phyloP scores from a whole-genome alignment of 2,329 filamentous ascomycete species.

The Chaetomium olivaceum region DNA sequence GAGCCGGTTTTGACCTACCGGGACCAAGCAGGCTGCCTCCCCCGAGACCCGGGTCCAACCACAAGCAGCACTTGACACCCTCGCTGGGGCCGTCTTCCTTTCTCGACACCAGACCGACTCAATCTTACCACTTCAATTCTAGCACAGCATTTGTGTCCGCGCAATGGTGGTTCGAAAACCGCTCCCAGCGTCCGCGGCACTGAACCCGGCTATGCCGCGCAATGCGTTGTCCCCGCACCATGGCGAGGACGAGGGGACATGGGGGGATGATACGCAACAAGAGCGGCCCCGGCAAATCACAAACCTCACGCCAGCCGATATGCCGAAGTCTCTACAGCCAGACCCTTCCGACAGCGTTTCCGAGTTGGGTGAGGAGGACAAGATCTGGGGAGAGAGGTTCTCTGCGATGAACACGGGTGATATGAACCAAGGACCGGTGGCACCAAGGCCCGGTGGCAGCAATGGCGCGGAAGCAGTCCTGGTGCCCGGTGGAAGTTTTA shows the following conservation, averaged over 20 bases:
- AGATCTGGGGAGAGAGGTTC: constrained; percentile 39
- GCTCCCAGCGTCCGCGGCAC: constrained; percentile 35
- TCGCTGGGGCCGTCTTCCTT: neutral
- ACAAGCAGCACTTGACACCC: neutral
- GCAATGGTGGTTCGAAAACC: constrained; percentile 48
- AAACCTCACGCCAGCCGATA: constrained; percentile 19
- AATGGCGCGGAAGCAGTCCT: constrained; percentile 31
- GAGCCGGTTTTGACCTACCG: neutral
- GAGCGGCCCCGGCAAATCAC: constrained; percentile 1
- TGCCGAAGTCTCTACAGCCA: constrained; percentile 40
- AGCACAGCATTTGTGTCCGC: neutral
- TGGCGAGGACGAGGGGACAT: constrained; percentile 37
- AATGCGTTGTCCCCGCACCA: constrained; percentile 38
- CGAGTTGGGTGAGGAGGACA: constrained; percentile 38
- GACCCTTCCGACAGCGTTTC: constrained; percentile 34
- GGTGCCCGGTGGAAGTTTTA: constrained; percentile 32
- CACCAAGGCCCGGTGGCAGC: constrained; percentile 29
- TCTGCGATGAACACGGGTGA: constrained; percentile 10
- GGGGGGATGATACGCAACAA: constrained; percentile 31
- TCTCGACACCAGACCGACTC: neutral
- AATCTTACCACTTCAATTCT: neutral
- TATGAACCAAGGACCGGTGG: constrained; percentile 25
- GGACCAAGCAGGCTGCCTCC: constrained; percentile 4
- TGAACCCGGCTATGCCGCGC: constrained; percentile 33
- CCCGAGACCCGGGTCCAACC: neutral